Evolutionary conservation across 164 flowering plant species (phyloP).

Genomic region (Aristolochia contorta): DNA sequence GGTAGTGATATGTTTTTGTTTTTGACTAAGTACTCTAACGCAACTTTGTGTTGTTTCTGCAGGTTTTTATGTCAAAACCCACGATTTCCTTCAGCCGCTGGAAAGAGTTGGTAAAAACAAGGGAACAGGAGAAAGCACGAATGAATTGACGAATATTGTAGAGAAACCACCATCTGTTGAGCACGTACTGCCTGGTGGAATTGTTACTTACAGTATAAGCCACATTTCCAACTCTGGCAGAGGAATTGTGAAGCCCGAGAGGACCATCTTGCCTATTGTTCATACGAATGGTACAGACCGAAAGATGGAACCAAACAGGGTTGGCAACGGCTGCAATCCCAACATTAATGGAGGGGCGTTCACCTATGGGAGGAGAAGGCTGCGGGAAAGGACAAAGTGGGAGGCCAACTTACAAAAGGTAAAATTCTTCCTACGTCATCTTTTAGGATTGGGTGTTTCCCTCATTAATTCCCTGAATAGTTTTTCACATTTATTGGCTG

Average conservation of each 20-base stretch:
- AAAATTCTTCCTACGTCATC: background rate
- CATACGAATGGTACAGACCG: constrained; percentile 37
- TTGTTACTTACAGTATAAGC: constrained; percentile 82
- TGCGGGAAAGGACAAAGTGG: constrained; percentile 29
- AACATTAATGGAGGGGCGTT: constrained; percentile 63
- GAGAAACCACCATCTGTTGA: constrained; percentile 51
- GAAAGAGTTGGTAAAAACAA: constrained; percentile 40
- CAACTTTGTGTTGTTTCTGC: constrained; percentile 6
- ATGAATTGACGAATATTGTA: constrained; percentile 14
- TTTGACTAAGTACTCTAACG: background rate
- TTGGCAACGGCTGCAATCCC: constrained; percentile 45
- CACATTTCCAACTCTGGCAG: constrained; percentile 49
- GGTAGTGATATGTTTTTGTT: no score
- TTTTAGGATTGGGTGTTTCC: background rate
- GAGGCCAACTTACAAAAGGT: constrained; percentile 20
- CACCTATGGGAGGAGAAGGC: constrained; percentile 77
- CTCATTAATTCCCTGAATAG: no score
- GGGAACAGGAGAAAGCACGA: constrained; percentile 32
- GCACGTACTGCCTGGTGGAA: constrained; percentile 83
- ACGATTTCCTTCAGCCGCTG: constrained; percentile 73
- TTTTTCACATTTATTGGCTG: no score
- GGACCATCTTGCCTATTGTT: constrained; percentile 19
- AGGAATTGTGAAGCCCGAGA: constrained; percentile 52
- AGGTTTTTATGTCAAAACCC: constrained; percentile 63
- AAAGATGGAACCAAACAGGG: constrained; percentile 32